A percentile compares a stretch with the other conserved stretches of the same genome.
Evolutionary conservation across 2,329 filamentous ascomycete species (phyloP).

Genomic region (Zymoseptoria pseudotritici): DNA sequence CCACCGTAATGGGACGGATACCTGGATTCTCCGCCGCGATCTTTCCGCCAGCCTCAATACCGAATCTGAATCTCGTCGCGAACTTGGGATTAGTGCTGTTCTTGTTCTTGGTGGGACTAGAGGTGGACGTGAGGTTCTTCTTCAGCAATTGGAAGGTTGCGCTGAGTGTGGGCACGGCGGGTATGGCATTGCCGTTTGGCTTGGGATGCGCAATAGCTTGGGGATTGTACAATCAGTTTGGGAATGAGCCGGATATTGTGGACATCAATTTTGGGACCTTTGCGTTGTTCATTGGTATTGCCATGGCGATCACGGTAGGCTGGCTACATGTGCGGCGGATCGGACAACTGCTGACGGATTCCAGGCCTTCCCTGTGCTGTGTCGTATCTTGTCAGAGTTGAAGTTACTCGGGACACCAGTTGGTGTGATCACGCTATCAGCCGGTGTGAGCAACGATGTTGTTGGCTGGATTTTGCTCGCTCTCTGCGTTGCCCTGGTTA

Average conservation of each 20-base stretch:
- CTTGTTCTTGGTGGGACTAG: slow-evolving; percentile 78
- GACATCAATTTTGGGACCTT: slow-evolving; percentile 55
- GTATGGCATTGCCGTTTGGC: slow-evolving; percentile 77
- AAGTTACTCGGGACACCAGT: slow-evolving; percentile 78
- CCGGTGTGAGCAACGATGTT: slow-evolving; percentile 88
- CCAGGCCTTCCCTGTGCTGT: slow-evolving; percentile 76
- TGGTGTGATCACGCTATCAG: slow-evolving; percentile 80
- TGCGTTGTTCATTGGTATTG: slow-evolving; percentile 81
- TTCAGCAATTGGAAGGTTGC: slow-evolving; percentile 74
- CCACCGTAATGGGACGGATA: slow-evolving; percentile 80
- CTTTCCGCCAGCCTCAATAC: slow-evolving; percentile 68
- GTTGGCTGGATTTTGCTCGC: slow-evolving; percentile 87
- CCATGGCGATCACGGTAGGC: slow-evolving; percentile 77
- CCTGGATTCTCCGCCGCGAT: slow-evolving; percentile 69
- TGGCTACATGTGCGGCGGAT: neutral
- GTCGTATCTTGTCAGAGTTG: slow-evolving; percentile 84
- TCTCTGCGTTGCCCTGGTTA: slow-evolving; percentile 86
- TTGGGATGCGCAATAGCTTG: slow-evolving; percentile 73
- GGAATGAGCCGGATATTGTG: slow-evolving; percentile 47
- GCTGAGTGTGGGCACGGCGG: slow-evolving; percentile 66
- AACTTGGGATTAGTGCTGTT: slow-evolving; percentile 80
- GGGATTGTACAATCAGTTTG: slow-evolving; percentile 71
- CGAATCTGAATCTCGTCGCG: slow-evolving; percentile 67
- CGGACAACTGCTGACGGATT: slow-evolving; percentile 2
- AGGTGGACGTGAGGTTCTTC: slow-evolving; percentile 74